These are phyloP conservation scores for Neurospora sp. DNA, from an alignment of 495 filamentous ascomycete species.

Conservation along the genomic window DNA sequence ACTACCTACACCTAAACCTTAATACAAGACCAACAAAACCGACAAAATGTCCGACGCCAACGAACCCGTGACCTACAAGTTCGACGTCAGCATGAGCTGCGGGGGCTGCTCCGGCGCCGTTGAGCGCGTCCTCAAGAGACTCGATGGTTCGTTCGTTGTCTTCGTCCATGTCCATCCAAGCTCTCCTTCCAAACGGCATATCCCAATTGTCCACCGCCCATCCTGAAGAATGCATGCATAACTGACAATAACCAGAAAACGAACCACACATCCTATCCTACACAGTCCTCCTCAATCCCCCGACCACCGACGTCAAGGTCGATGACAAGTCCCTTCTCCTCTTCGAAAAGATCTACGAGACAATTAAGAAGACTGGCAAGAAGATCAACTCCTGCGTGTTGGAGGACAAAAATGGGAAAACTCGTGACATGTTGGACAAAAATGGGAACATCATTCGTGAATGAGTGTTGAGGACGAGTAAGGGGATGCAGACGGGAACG, in stretches of 20 bases:
- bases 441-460: no score
- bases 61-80: conserved; percentile 39
- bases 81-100: conserved; percentile 56
- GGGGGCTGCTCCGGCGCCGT: conserved; percentile 58
- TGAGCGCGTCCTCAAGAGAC: conserved; percentile 86
- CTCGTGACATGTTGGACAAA: no score
- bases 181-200: neutral
- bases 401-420: no score
- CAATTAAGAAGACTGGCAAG: no score
- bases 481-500: no score
- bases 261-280: no score
- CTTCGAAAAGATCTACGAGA: no score
- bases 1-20: neutral
- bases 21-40: conserved; percentile 8
- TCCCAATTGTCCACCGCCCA: neutral
- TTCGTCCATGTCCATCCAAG: neutral
- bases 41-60: conserved; percentile 24
- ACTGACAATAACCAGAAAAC: conserved; percentile 14
- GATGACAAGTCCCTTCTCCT: no score
- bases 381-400: no score
- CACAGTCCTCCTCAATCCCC: no score
- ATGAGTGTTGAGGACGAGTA: no score
- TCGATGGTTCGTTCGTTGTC: conserved; percentile 67
- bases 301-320: no score
- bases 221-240: neutral